Evolutionary conservation across 2,329 filamentous ascomycete species (phyloP).

Genomic region (Penicillium paneum): DNA sequence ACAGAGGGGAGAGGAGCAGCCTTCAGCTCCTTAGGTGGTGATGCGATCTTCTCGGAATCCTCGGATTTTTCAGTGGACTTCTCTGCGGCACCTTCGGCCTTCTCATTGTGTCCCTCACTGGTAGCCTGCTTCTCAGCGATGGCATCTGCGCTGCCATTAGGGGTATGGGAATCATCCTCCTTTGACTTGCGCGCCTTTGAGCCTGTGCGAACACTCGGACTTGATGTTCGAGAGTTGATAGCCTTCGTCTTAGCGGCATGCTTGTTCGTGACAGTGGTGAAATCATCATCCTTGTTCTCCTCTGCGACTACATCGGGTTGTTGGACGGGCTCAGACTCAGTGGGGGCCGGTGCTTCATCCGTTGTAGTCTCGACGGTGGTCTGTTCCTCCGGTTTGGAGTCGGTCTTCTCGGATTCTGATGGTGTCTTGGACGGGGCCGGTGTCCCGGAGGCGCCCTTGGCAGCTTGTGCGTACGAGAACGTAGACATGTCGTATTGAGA

Average conservation of each 20-base stretch:
- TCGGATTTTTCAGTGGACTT: constrained; percentile 48
- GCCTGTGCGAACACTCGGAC: constrained; percentile 52
- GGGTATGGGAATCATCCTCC: constrained; percentile 60
- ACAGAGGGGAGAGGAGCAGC: constrained; percentile 79
- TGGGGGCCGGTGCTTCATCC: constrained; percentile 31
- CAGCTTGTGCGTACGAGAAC: constrained; percentile 95
- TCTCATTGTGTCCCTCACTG: constrained; percentile 35
- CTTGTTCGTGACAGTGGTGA: constrained; percentile 29
- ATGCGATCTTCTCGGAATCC: constrained; percentile 53
- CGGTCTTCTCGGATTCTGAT: constrained; percentile 29
- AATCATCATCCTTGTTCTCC: constrained; percentile 36
- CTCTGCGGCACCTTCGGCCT: constrained; percentile 56
- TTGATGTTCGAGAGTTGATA: constrained; percentile 44
- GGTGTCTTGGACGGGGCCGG: constrained; percentile 44
- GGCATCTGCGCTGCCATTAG: constrained; percentile 60
- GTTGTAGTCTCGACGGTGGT: constrained; percentile 24
- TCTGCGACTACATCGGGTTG: constrained; percentile 39
- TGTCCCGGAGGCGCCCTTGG: constrained; percentile 67
- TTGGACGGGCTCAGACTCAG: constrained; percentile 46
- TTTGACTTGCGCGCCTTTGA: constrained; percentile 55
- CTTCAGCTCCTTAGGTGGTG: constrained; percentile 62
- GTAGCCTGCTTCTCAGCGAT: constrained; percentile 55
- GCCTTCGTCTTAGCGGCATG: constrained; percentile 29
- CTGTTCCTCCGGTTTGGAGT: constrained; percentile 32
- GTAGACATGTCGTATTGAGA: constrained; percentile 50